Conservation (phyloP, 2,329 filamentous ascomycete species). For the Penicillium palitans region DNA sequence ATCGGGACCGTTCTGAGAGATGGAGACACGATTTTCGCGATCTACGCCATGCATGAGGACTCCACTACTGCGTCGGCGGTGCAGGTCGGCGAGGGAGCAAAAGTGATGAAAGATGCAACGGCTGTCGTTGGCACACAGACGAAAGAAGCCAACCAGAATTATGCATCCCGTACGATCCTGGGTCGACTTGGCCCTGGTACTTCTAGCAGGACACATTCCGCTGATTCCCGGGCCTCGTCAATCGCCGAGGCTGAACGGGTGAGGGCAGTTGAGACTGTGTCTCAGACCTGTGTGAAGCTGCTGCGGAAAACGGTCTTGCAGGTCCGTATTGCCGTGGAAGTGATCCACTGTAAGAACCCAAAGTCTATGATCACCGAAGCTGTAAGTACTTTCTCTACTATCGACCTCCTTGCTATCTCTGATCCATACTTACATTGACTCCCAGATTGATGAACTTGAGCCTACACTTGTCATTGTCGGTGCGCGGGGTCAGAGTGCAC, state of each 20-base stretch:
- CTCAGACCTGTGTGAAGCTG: slow-evolving; percentile 78
- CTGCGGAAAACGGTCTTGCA: slow-evolving; percentile 89
- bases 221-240: slow-evolving; percentile 53
- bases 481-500: slow-evolving; percentile 82
- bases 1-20: slow-evolving; percentile 92
- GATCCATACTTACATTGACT: not conserved
- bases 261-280: slow-evolving; percentile 79
- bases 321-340: slow-evolving; percentile 89
- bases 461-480: slow-evolving; percentile 93
- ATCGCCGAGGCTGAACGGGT: slow-evolving; percentile 76
- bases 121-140: slow-evolving; percentile 63
- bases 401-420: not conserved
- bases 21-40: slow-evolving; percentile 88
- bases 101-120: slow-evolving; percentile 73
- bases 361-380: slow-evolving; percentile 96
- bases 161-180: slow-evolving; percentile 34
- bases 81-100: slow-evolving; percentile 69
- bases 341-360: slow-evolving; percentile 97
- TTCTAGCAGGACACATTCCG: slow-evolving; percentile 46
- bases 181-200: slow-evolving; percentile 40
- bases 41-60: slow-evolving; percentile 93
- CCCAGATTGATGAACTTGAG: slow-evolving; percentile 81
- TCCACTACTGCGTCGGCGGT: slow-evolving; percentile 39
- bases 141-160: slow-evolving; percentile 54
- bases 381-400: slow-evolving; percentile 44